Evolutionary conservation across 2,329 filamentous ascomycete species (phyloP).

Genomic region (Pseudogymnoascus sp.): DNA sequence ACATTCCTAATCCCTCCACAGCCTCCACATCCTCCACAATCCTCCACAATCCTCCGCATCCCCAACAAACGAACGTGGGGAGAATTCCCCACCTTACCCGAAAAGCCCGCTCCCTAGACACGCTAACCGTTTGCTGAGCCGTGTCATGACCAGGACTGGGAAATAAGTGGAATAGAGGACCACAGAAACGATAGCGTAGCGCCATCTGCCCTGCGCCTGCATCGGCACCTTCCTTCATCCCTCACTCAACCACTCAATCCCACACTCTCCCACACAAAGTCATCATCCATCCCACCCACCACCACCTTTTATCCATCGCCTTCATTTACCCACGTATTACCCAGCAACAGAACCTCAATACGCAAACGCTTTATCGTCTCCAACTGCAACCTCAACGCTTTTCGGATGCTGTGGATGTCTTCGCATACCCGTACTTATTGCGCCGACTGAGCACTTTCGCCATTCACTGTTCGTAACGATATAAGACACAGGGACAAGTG

Average conservation of each 20-base stretch:
- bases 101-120: neutral
- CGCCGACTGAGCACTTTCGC: neutral
- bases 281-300: neutral
- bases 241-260: neutral
- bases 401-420: neutral
- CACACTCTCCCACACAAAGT: neutral
- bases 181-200: neutral
- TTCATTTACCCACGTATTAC: neutral
- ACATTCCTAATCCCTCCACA: neutral
- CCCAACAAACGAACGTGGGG: conserved; percentile 2
- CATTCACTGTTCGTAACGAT: neutral
- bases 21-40: neutral
- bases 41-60: neutral
- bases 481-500: neutral
- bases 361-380: neutral
- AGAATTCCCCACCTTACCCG: conserved; percentile 1
- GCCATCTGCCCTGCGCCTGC: neutral
- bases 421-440: neutral
- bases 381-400: neutral
- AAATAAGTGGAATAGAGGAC: neutral
- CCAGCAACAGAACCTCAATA: neutral
- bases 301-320: neutral
- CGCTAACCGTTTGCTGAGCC: neutral
- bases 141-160: neutral
- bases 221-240: neutral